Conservation (phyloP, 441 rosid genomes). For the Arabidopsis lyrata region DNA sequence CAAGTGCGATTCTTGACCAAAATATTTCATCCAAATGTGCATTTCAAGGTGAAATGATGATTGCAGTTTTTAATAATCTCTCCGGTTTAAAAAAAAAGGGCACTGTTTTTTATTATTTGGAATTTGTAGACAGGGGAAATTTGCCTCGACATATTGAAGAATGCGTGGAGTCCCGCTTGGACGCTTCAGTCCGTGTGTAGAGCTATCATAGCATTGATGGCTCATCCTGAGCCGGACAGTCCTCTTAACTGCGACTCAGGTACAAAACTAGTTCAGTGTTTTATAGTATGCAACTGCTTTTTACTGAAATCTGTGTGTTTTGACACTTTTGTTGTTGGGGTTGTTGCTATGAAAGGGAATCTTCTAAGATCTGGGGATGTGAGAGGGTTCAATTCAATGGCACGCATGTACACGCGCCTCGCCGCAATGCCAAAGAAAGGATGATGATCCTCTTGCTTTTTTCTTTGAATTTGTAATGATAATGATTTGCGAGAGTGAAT, state of each 20-base stretch:
- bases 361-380: constrained; percentile 94
- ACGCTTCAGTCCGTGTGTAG: constrained; percentile 90
- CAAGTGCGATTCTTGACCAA: constrained; percentile 99
- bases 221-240: constrained; percentile 98
- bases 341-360: constrained; percentile 58
- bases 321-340: constrained; percentile 8
- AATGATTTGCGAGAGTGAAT: constrained; percentile 31
- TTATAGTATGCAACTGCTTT: neutral
- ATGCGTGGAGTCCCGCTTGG: constrained; percentile 99
- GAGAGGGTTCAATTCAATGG: constrained; percentile 97
- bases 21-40: constrained; percentile 98
- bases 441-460: constrained; percentile 45
- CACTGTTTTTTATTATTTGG: neutral
- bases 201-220: constrained; percentile 98
- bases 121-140: constrained; percentile 85
- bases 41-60: constrained; percentile 66
- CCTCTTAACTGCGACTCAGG: constrained; percentile 99
- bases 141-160: constrained; percentile 97
- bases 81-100: neutral
- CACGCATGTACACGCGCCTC: constrained; percentile 94
- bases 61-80: neutral
- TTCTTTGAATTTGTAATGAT: neutral
- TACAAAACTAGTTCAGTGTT: constrained; percentile 20
- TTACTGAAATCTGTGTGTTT: neutral
- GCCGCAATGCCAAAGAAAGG: constrained; percentile 98